These are phyloP conservation scores for Hymenoscyphus scutula DNA, from an alignment of 2,329 filamentous ascomycete genomes.

Conservation along the genomic window DNA sequence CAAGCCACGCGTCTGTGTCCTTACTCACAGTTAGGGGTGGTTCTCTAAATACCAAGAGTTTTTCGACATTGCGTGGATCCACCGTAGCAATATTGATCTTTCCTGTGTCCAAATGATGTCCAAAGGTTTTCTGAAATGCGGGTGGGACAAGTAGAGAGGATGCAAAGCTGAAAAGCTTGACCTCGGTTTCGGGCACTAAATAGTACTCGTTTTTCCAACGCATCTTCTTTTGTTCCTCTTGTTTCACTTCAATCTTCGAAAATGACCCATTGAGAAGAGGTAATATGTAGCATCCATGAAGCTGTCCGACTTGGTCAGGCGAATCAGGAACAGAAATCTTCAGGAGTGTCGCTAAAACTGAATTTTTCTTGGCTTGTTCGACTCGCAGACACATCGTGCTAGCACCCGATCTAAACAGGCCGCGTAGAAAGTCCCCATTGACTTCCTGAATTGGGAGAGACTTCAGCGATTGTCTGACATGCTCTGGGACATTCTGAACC, in stretches of 20 bases:
- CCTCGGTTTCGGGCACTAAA: constrained; percentile 19
- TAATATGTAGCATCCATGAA: constrained; percentile 32
- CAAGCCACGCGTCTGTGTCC: constrained; percentile 24
- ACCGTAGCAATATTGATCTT: constrained; percentile 29
- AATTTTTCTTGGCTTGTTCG: too few relatives aligned
- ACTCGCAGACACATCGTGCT: too few relatives aligned
- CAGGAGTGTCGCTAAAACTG: too few relatives aligned
- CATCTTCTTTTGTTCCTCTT: too few relatives aligned
- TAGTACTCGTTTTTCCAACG: constrained; percentile 23
- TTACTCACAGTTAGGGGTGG: neutral
- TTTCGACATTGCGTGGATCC: constrained; percentile 19
- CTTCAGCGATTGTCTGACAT: constrained; percentile 17
- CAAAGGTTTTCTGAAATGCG: constrained; percentile 4
- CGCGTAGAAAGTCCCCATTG: constrained; percentile 18
- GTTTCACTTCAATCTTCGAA: too few relatives aligned
- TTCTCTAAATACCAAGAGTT: constrained; percentile 18
- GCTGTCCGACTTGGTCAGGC: too few relatives aligned
- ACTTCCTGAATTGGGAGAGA: constrained; percentile 16
- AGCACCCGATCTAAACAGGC: constrained; percentile 21
- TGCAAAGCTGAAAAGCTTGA: constrained; percentile 29
- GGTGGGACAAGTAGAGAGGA: constrained; percentile 17
- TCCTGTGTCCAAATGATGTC: constrained; percentile 4
- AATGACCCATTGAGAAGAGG: constrained; percentile 29
- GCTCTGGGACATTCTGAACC: constrained; percentile 19
- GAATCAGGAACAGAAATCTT: too few relatives aligned